Base-by-base conservation (phyloP, 495 filamentous ascomycete species). In the Penicillium roqueforti region DNA sequence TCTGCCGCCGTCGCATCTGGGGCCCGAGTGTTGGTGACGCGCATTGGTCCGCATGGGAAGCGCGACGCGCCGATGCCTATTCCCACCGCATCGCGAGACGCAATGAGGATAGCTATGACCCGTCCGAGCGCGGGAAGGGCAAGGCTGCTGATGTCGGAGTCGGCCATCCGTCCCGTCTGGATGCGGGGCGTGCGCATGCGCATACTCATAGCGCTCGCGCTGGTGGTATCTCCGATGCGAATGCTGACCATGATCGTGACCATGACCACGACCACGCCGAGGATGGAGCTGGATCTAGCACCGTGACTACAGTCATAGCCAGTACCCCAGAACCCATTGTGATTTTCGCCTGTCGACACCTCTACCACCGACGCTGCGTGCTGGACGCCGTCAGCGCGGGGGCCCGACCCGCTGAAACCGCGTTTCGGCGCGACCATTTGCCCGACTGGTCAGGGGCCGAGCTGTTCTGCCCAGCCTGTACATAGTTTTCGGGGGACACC, bases 1-100 rank as follows among this genome's bases (percentile, higher is more conserved):
- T 83, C 8, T 99, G 93, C 51, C 85, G 85, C 25, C 81, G 81
- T 56, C 77, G 91, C 18, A 83, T 91, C 2, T 99, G 93, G 93
- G 93, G 93, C 0, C 90, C 90, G 2, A 91, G 91, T 3, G 87
- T 88, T 16, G 86, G 88, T 1, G 82, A 85, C 3, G 76, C 83
- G 44, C 79, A 92, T 18, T 97, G 89, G 76, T 81, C 87, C 32
- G 86, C 83, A 7, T 97, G 90, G 91, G 83, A 90, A 66, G 76
- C 76, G 50, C 79, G 74, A 47, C 81, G 87, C 61, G 70, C 73
- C 9, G 66, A 72, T n/a, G 62, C 65, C 13, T 69, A 73, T 26
- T 62, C 68, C 42, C 71, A 63, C 50, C 66, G 68, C 26, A 58
- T 68, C 34, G 61, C 63, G 20, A 63, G 65, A 25, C 66, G 63